Evolutionary conservation across 2,329 filamentous ascomycete genomes (phyloP).

Genomic region (Aurifilum marmelostoma): DNA sequence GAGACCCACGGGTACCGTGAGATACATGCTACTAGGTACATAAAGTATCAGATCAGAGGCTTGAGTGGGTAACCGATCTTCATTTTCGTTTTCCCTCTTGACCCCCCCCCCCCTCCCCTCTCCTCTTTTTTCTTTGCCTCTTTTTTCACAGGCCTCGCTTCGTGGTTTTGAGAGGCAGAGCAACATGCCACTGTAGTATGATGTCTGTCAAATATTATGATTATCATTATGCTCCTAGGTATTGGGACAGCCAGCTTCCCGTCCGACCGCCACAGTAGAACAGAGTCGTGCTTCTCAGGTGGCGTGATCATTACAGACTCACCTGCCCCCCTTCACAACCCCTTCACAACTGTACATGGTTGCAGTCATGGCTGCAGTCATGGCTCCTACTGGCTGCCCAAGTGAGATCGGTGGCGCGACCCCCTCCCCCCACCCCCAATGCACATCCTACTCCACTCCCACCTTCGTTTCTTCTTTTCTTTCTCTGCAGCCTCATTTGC

Average conservation of each 20-base stretch:
- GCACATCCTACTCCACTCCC: not conserved
- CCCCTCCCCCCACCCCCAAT: not conserved
- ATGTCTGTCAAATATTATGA: not conserved
- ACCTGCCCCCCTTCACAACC: too few relatives aligned
- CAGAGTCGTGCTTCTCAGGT: too few relatives aligned
- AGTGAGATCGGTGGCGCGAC: not conserved
- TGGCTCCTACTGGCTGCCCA: not conserved
- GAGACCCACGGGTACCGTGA: constrained; percentile 19
- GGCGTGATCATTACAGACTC: too few relatives aligned
- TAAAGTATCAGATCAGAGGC: constrained; percentile 8
- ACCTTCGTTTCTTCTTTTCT: not conserved
- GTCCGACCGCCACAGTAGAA: not conserved
- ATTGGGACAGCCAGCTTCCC: constrained; percentile 17
- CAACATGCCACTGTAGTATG: too few relatives aligned
- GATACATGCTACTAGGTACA: constrained; percentile 22
- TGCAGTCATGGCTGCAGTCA: too few relatives aligned
- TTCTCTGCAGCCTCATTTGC: not conserved
- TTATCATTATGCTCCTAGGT: constrained; percentile 17
- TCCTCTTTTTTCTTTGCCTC: too few relatives aligned
- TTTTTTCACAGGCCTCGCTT: too few relatives aligned
- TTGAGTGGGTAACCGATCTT: not conserved
- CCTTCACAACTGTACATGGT: not conserved
- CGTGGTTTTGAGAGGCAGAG: not conserved
- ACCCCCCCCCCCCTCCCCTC: not conserved
- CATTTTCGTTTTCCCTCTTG: not conserved